A percentile compares a stretch with the other conserved stretches of the same genome.
These are phyloP conservation scores for Leishmania turanica DNA, from an alignment of 208 protist genomes.

Conservation along the genomic window DNA sequence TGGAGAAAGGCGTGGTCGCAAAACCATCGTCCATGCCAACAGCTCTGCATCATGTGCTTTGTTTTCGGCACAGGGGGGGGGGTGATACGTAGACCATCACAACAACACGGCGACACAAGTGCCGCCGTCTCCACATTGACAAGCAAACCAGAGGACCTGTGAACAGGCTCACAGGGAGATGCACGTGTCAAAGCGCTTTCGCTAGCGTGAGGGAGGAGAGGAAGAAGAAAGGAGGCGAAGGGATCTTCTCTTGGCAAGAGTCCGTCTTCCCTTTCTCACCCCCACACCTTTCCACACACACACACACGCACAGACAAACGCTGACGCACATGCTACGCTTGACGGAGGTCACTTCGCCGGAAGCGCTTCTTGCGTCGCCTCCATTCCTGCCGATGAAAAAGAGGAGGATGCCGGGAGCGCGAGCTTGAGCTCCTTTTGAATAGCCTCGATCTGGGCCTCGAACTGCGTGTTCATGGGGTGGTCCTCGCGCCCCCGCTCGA, in stretches of 20 bases:
- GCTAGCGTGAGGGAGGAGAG: background rate
- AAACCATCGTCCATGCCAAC: background rate
- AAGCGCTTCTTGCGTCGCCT: background rate
- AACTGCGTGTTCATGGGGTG: constrained; percentile 79
- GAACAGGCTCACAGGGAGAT: background rate
- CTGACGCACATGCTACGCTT: background rate
- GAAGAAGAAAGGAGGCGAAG: background rate
- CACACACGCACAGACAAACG: background rate
- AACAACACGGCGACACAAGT: background rate
- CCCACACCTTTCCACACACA: background rate
- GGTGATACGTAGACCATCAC: background rate
- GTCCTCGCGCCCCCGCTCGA: constrained; percentile 59
- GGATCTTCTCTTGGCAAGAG: background rate
- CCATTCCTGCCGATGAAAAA: background rate
- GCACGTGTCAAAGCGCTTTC: background rate
- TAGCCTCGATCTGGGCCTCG: constrained; percentile 46
- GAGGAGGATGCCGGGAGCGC: constrained; percentile 32
- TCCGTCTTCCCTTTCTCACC: background rate
- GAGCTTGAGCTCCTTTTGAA: constrained; percentile 48
- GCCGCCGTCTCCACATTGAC: background rate
- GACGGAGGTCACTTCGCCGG: background rate
- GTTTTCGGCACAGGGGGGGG: background rate
- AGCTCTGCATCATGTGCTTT: background rate
- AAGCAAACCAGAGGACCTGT: background rate
- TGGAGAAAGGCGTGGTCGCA: background rate